Base-by-base conservation (phyloP, 805 yeast genomes). In the Ogataea thermomethanolica region DNA sequence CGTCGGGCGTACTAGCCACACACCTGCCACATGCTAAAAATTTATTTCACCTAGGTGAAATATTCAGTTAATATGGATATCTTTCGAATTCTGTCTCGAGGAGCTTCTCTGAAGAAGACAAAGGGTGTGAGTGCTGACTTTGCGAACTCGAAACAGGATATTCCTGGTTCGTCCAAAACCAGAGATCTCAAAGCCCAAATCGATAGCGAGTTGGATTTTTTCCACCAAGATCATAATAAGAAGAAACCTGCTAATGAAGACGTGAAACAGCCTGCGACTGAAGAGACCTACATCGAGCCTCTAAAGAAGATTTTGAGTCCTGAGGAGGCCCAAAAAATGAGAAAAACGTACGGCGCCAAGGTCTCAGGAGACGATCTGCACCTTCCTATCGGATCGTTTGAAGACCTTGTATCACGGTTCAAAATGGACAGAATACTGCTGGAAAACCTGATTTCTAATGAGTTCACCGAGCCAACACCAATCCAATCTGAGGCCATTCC, bases 401-500 rank as follows among this genome's bases (percentile, higher is more conserved):
- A 82, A 48, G 96, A 91, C 58, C 69, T 93, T 41, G 71, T 76
- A 2, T 62, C 76, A 1, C 70, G 96, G 40, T 89, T 81, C 62
- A 69, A 78, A 30, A 64, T 93, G 25, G 80, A 83, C 55, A 69
- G 68, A 44, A 65, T 64, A 41, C 64, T 88, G 23, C 62, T 83
- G 25, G 62, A 70, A 21, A 90, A 89, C 55, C 65, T 91, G 45
- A 68, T 81, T 14, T 75, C 76, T 8, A 75, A 81, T 33, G 84
- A 79, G 37, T 90, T 90, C 56, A 74, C 79, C 1, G 85, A 80
- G 46, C 98, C 99, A 5, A 91, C 99, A 0, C 81, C 97, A 3
- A 86, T 93, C 53, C 99, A 93, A 65, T 76, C 88, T 46, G 97
- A 93, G 61, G 79, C 89, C 2, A 80, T 93, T 29, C 97, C 99